Conservation (phyloP, 1,284 basidiomycete genomes). For the Naganishia sp. region DNA sequence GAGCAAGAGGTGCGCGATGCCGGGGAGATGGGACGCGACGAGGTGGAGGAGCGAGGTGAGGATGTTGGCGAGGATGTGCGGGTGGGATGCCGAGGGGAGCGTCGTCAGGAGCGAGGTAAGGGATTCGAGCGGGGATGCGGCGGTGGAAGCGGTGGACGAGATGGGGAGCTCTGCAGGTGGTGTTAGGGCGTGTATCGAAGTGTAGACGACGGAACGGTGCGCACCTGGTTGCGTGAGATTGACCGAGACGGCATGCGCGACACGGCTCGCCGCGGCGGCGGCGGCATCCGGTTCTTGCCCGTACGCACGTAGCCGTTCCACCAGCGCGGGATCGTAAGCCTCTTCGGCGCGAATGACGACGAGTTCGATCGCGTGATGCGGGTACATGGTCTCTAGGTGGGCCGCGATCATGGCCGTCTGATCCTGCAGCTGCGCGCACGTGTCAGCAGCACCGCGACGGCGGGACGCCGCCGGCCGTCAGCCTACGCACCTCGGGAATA, state of each 20-base stretch:
- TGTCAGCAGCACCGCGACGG: background rate
- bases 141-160: conserved; percentile 32
- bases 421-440: conserved; percentile 21
- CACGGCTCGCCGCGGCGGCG: no score
- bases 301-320: conserved; percentile 25
- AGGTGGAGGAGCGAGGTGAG: conserved; percentile 71
- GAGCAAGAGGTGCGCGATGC: conserved; percentile 73
- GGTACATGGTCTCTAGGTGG: background rate
- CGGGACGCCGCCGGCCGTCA: no score
- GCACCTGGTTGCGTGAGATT: conserved; percentile 40
- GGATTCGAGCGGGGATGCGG: conserved; percentile 52
- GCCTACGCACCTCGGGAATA: conserved; percentile 25
- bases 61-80: conserved; percentile 64
- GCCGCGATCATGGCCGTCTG: conserved; percentile 4
- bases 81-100: conserved; percentile 74
- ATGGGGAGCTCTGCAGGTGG: conserved; percentile 40
- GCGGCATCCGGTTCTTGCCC: background rate
- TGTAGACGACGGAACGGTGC: background rate
- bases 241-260: conserved; percentile 21
- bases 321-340: conserved; percentile 41
- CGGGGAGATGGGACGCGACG: conserved; percentile 60
- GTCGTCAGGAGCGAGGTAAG: conserved; percentile 66
- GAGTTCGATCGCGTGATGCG: conserved; percentile 35
- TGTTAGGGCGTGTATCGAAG: background rate
- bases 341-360: conserved; percentile 47